Evolutionary conservation across 1,139 yeast genomes (phyloP), one percentile per base, ranked within the genome.

Genomic region (Cylindricascospora bacillispora): DNA sequence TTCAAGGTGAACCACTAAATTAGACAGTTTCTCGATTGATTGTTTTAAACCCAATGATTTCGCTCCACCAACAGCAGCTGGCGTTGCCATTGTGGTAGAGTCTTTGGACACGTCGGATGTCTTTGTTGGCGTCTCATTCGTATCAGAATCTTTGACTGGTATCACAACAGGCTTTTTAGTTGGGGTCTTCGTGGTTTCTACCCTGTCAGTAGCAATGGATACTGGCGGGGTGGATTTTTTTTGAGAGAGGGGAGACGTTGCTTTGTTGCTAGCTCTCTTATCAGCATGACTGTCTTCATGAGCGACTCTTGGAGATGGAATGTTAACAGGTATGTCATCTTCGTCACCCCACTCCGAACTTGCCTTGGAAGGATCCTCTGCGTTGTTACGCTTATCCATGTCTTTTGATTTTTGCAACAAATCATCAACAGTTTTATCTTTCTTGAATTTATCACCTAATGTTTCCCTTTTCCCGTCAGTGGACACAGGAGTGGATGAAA

Each of bases 11-110:
- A 59, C 59, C 7, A 76, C 82, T 20, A 79, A 55, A 1, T 56
- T 37, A 3, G 78, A 70, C 34, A 79, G 61, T 39, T 67, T 73
- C 39, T 77, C 86, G 19, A 79, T 74, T 1, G 82, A 72, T 5
- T 71, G 77, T 43, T 75, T 75, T 39, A 79, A 60, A 1, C 83
- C 78, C 21, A 76, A 63, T 17, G 64, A 58, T 35, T 61, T 59
- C 7, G 55, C 37, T 35, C 30, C 37, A n/a, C n/a, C n/a, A 5
- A 54, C 24, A 4, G 47, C 25, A 13, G 52, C 26, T 4, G 53
- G 26, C 4, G 44, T 24, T 10, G 45, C 24, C 2, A 39, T 20
- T 6, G 43, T 25, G 3, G 42, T 21, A 11, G 38, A 15, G 5
- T 12, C 13, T 9, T 12, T 25, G 16, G 20, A 15, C 14, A 25